Base-by-base conservation (phyloP, 2,329 filamentous ascomycete species). In the Alternaria triticina region DNA sequence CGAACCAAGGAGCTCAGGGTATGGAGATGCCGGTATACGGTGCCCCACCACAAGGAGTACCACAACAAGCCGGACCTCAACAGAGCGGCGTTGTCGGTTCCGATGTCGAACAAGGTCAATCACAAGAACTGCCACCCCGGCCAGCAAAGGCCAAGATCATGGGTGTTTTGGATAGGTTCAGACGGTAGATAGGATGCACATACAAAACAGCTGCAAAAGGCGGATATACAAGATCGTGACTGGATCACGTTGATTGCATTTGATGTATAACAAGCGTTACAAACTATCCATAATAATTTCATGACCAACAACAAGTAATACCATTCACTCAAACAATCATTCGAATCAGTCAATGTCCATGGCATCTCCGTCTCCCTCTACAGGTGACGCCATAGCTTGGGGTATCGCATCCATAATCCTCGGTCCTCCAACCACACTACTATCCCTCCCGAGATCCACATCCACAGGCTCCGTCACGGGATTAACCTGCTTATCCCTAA, bases 341-440 rank as follows among this genome's bases (percentile, higher is more conserved):
- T 27, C 11, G 23, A 7, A 2, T 67, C 61, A 86, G 64, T 89
- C 89, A 71, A 91, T 80, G 56, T 91, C 89, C 90, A 92, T 92
- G 13, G 86, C 88, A 74, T 91, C 89, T 1, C 82, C 81, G 70
- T 90, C 87, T 11, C 15, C 47, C 11, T 70, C 65, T 12, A 25
- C 61, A 7, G 58, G 58, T 20, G 43, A 33, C 23, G 43, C 30
- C 49, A 15, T 52, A n/a, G 49, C 20, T 36, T 40, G 64, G 58
- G 64, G 63, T 62, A 64, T 67, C 49, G 49, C 45, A 45, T 51
- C n/a, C 36, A 49, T 54, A 25, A 49, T 49, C 9, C 44, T 30
- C 20, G 46, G 30, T 15, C 12, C 25, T 47, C 45, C 45, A 58
- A 52, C 20, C 28, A 7, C 20, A 36, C 20, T 36, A 12, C 36